Percentiles rank a stretch among this genome's conserved stretches.
These are phyloP conservation scores for Penicillium subrubescens DNA, from an alignment of 495 filamentous ascomycete genomes.

Conservation along the genomic window DNA sequence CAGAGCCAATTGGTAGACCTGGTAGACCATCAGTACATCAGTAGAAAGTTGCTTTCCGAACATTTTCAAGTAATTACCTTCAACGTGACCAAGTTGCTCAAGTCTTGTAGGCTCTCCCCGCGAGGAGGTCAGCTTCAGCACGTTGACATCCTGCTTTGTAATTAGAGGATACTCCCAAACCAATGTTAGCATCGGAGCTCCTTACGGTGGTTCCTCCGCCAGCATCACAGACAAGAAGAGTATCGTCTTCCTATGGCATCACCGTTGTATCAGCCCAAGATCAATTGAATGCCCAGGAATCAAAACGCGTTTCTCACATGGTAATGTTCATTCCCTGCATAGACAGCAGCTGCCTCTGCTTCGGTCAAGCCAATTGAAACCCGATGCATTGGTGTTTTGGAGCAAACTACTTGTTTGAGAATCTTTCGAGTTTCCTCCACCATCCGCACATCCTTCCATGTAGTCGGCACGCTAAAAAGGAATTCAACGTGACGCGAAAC, in stretches of 20 bases:
- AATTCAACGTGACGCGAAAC: conserved; percentile 57
- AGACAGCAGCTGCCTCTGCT: conserved; percentile 68
- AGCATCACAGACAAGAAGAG: conserved; percentile 56
- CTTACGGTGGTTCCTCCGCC: conserved; percentile 56
- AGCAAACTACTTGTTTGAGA: conserved; percentile 54
- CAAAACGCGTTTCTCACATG: conserved; percentile 12
- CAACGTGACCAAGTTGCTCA: conserved; percentile 42
- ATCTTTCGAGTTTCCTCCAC: conserved; percentile 58
- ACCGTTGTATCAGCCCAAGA: conserved; percentile 14
- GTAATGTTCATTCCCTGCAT: conserved; percentile 47
- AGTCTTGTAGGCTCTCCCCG: conserved; percentile 33
- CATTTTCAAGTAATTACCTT: conserved; percentile 26
- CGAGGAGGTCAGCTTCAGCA: conserved; percentile 34
- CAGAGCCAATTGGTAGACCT: conserved; percentile 43
- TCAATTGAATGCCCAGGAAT: not conserved
- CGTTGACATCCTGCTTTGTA: conserved; percentile 37
- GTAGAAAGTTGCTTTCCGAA: not conserved
- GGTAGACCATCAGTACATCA: not conserved
- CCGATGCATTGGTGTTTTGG: conserved; percentile 44
- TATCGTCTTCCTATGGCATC: conserved; percentile 34
- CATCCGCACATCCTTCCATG: conserved; percentile 61
- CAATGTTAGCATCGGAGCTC: too few species aligned
- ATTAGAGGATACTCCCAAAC: not conserved
- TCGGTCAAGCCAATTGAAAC: conserved; percentile 67
- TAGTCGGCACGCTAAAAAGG: conserved; percentile 68